A percentile compares a stretch with the other conserved stretches of the same genome.
These are phyloP conservation scores for Neurospora sp. DNA, from an alignment of 2,329 filamentous ascomycete genomes.

Conservation along the genomic window DNA sequence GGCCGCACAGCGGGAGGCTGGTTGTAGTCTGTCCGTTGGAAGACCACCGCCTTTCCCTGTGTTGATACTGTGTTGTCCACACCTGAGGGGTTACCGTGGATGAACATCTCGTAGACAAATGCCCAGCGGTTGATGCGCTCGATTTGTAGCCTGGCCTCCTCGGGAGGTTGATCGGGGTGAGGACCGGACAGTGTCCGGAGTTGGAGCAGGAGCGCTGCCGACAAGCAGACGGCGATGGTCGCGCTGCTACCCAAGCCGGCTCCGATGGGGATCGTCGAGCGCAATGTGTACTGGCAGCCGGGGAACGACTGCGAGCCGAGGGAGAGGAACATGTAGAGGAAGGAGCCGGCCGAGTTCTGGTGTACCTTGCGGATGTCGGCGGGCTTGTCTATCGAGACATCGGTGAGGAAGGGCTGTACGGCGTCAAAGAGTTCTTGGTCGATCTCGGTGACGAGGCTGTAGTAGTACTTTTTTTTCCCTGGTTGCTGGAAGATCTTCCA, in stretches of 20 bases:
- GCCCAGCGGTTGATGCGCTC: conserved; percentile 97
- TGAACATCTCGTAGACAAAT: conserved; percentile 93
- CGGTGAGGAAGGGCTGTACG: conserved; percentile 66
- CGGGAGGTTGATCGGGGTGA: conserved; percentile 79
- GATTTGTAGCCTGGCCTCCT: conserved; percentile 82
- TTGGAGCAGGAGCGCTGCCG: conserved; percentile 76
- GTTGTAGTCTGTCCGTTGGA: conserved; percentile 68
- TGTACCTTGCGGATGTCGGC: conserved; percentile 76
- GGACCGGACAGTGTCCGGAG: conserved; percentile 81
- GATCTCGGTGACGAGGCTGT: conserved; percentile 74
- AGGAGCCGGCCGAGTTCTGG: conserved; percentile 69
- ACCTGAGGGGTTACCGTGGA: conserved; percentile 92
- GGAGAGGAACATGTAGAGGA: conserved; percentile 88
- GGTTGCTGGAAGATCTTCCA: conserved; percentile 75
- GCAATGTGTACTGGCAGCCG: conserved; percentile 78
- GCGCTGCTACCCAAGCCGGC: conserved; percentile 88
- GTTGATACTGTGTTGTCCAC: conserved; percentile 95
- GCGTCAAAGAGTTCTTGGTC: conserved; percentile 75
- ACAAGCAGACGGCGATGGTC: conserved; percentile 85
- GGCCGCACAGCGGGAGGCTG: conserved; percentile 69
- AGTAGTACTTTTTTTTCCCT: conserved; percentile 89
- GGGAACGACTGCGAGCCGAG: conserved; percentile 71
- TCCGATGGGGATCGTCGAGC: conserved; percentile 87
- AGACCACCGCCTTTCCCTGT: conserved; percentile 89
- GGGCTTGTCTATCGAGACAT: conserved; percentile 57